Base-by-base conservation (phyloP, 495 filamentous ascomycete species). In the Astrothelium subdiscretum region DNA sequence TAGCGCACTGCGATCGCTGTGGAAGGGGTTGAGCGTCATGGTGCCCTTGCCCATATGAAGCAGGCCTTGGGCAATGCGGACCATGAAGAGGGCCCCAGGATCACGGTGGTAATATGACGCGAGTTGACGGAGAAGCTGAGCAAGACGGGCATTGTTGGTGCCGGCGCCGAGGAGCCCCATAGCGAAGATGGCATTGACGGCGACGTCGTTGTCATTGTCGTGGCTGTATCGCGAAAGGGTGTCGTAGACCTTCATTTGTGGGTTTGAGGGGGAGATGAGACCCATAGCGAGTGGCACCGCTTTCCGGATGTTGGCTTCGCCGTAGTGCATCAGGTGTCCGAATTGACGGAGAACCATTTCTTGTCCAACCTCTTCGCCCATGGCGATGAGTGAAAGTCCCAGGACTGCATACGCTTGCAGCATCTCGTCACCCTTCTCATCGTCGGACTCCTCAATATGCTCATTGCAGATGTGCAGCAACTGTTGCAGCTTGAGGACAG, bases 161-260 rank as follows among this genome's bases (percentile, higher is more conserved):
- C 94, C 94, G 32, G 94, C 95, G 68, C 94, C 94, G 32, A 96
- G 82, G 58, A 99, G 84, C 73, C 94, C 94, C 94, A 99, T 99
- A 67, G 94, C 92, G 70, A 99, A 97, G 71, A 99, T 97, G 72
- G 94, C 92, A 69, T 96, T 99, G 72, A 99, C 85, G 31, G 94
- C 94, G 40, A 99, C 94, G 68, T 99, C 94, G 71, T 94, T 95
- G 79, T 99, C 94, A 67, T 95, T 99, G 77, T 99, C 94, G 81
- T 99, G 94, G 65, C 87, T 92, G 77, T 99, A 99, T 65, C 94
- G 81, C n/a, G 95, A 97, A 24, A 99, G 76, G 0, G 94, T 97
- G 71, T 99, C 94, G 76, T 99, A 99, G 35, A 99, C 88, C 79
- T 97, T 99, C 92, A 99, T 99, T 72, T 97, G 95, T 8, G 94